A percentile compares a stretch with the other conserved stretches of the same genome.
phyloP scores from a whole-genome alignment of 768 basidiomycete species.

The Pisolithus marmoratus region DNA sequence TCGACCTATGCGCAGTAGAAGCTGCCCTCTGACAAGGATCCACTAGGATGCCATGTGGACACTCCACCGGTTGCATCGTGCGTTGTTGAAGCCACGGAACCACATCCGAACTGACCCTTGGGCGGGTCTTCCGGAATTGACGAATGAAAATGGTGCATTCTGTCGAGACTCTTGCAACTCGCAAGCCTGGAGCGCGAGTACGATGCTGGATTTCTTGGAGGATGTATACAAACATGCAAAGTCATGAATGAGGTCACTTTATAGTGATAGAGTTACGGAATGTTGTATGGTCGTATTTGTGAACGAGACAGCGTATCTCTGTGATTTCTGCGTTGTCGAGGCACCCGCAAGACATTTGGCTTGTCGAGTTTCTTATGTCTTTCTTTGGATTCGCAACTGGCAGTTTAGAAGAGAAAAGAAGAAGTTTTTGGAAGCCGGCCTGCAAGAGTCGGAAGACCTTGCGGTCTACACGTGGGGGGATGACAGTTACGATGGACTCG shows the following conservation, averaged over 20 bases:
- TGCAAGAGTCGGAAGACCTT: conserved; percentile 69
- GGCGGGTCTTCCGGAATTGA: conserved; percentile 92
- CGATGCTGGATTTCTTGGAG: conserved; percentile 83
- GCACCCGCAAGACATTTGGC: not conserved
- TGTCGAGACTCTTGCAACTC: conserved; percentile 89
- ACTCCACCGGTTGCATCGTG: conserved; percentile 72
- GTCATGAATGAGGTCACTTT: not conserved
- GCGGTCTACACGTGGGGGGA: conserved; percentile 93
- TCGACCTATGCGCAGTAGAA: conserved; percentile 5
- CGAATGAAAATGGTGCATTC: conserved; percentile 76
- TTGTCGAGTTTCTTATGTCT: conserved; percentile 46
- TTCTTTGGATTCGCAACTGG: conserved; percentile 74
- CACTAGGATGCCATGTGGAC: conserved; percentile 62
- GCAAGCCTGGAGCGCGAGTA: conserved; percentile 96
- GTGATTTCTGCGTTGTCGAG: not conserved
- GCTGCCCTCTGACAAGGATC: not conserved
- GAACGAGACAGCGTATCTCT: conserved; percentile 2
- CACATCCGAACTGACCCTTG: conserved; percentile 81
- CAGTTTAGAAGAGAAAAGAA: conserved; percentile 60
- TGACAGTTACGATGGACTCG: conserved; percentile 85
- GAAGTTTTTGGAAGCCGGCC: conserved; percentile 43
- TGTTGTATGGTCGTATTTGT: conserved; percentile 13
- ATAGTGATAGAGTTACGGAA: conserved; percentile 2
- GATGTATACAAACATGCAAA: conserved; percentile 37
- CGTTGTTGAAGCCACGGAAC: conserved; percentile 61